Conservation (phyloP, 2,329 filamentous ascomycete species). For the Diaporthe citriasiana region DNA sequence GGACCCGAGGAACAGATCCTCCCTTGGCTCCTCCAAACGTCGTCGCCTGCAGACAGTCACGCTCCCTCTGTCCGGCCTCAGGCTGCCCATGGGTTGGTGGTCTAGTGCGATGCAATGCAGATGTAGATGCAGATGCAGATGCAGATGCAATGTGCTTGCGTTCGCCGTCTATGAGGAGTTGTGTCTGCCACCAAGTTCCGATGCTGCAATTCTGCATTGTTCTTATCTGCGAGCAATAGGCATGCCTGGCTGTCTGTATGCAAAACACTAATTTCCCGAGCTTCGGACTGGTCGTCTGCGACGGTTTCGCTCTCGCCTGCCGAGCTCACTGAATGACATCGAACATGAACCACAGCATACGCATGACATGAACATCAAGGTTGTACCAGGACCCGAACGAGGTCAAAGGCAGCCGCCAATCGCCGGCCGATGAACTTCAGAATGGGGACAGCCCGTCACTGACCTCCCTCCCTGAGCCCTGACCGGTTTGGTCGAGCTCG, state of each 20-base stretch:
- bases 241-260: conserved; percentile 5
- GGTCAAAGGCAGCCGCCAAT: neutral
- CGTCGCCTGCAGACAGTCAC: conserved; percentile 5
- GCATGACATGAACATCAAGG: neutral
- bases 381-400: neutral
- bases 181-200: neutral
- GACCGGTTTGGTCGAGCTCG: conserved; percentile 16
- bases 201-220: neutral
- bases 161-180: neutral
- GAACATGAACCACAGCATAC: neutral
- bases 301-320: neutral
- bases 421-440: neutral
- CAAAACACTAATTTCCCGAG: conserved; percentile 26
- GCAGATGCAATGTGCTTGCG: conserved; percentile 18
- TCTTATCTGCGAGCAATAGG: conserved; percentile 20
- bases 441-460: conserved; percentile 2
- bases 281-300: conserved; percentile 11
- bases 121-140: conserved; percentile 8
- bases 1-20: neutral
- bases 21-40: neutral
- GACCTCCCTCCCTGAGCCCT: neutral
- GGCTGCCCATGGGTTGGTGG: neutral
- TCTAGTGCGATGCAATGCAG: conserved; percentile 17
- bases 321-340: neutral
- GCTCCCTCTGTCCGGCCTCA: neutral